A percentile compares a stretch with the other conserved stretches of the same genome.
phyloP scores from a whole-genome alignment of 768 basidiomycete species.

The Leccinum incarnatum region DNA sequence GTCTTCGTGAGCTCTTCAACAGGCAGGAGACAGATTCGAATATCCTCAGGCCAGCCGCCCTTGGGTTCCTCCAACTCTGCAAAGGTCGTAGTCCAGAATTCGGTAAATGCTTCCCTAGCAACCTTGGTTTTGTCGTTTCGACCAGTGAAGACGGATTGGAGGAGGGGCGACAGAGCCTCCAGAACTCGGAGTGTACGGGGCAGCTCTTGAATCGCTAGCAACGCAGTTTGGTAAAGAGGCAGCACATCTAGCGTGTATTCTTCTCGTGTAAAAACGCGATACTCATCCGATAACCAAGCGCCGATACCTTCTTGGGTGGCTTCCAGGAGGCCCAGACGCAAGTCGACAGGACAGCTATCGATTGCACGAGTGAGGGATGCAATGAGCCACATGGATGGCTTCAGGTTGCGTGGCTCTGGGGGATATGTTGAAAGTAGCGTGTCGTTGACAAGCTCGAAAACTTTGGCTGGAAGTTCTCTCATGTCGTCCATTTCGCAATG shows the following conservation, averaged over 20 bases:
- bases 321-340: conserved; percentile 46
- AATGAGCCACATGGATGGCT: conserved; percentile 60
- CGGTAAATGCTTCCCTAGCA: conserved; percentile 51
- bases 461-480: conserved; percentile 48
- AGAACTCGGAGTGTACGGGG: conserved; percentile 41
- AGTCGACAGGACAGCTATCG: conserved; percentile 52
- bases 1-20: neutral
- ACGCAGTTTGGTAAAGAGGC: conserved; percentile 58
- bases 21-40: conserved; percentile 36
- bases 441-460: conserved; percentile 61
- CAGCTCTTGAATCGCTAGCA: conserved; percentile 51
- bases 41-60: conserved; percentile 53
- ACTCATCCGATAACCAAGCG: conserved; percentile 65
- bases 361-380: conserved; percentile 53
- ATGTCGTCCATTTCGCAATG: conserved; percentile 50
- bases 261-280: conserved; percentile 43
- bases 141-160: conserved; percentile 58
- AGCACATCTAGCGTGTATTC: conserved; percentile 62
- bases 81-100: conserved; percentile 60
- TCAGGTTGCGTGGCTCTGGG: conserved; percentile 51
- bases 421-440: conserved; percentile 65
- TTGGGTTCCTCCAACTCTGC: conserved; percentile 39
- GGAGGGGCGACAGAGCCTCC: conserved; percentile 44
- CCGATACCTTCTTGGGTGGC: conserved; percentile 51
- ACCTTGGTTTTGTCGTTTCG: conserved; percentile 44